Base-by-base conservation (phyloP, 1,284 basidiomycete genomes). In the Marasmius fiardii region DNA sequence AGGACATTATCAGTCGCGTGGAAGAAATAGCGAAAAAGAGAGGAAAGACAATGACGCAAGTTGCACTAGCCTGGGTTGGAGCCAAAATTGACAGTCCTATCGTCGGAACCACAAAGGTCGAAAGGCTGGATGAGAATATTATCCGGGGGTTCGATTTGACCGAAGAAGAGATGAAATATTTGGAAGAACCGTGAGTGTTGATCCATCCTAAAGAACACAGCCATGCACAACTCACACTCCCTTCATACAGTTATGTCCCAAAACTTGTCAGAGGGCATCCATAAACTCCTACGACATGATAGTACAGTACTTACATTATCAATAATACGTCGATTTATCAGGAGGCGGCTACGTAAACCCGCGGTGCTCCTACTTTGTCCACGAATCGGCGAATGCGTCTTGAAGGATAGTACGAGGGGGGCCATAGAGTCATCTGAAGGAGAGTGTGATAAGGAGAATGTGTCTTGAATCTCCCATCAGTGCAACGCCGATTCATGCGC, bases 1-100 rank as follows among this genome's bases (percentile, higher is more conserved):
- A 61, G 43, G 54, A 49, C 3, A 68, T 68, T 55, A 61, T 68
- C 57, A 53, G 54, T 26, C 63, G 69, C 33, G 64, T 71, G 12
- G 65, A 68, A 44, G 65, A 70, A 52, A 47, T 70, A 18, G 64
- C 67, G 12, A 61, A 68, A 55, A 65, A 66, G 48, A 58, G 60
- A 21, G 64, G 63, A 21, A 63, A 61, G 60, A 55, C 58, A 2
- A 70, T 70, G 67, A 53, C 58, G 10, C 64, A 69, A 52, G 64
- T 68, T 20, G 63, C 68, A 3, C 54, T 69, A n/a, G 64, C 66
- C 10, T 69, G 68, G 68, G 58, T 65, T 3, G 54, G 53, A 26
- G 55, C 56, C 33, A 69, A 65, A 54, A 65, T 68, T 6, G 31
- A 62, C 6, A 65, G 63, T 31, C 67, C 67, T 0, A 64, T 68